Evolutionary conservation across 1,284 basidiomycete species (phyloP), one percentile per base, ranked within the genome.

Genomic region (Fomitopsis betulina): DNA sequence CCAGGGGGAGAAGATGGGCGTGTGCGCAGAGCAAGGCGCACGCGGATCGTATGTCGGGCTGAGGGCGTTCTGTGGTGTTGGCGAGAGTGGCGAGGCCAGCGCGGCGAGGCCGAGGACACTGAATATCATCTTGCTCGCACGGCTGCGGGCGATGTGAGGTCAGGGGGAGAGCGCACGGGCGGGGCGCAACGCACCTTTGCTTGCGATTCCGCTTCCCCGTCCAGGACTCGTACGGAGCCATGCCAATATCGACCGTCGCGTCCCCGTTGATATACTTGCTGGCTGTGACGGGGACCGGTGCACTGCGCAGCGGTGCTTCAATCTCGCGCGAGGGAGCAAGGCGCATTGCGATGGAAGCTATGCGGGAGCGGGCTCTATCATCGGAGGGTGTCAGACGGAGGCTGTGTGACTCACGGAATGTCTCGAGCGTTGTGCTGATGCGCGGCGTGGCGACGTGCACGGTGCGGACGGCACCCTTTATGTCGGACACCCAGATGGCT

Each of bases 1-100:
- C 64, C 67, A 69, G 53, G 67, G 66, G 5, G 65, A 63, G 35
- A 69, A 64, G 49, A 69, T 58, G 38, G 67, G 65, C 39, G 64
- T 66, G 60, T 63, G 63, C 37, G 61, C 60, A 7, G 62, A 61
- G 55, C 63, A 52, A 32, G 64, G 64, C 23, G 65, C 65, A 32
- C 65, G 62, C 1, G 65, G 62, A 33, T 66, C 65, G 19, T 58
- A 56, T 40, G 60, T 53, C 23, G 55, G 49, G 19, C 59, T 54
- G 12, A 58, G 27, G 15, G 43, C 38, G 45, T 47, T 27, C 43
- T 54, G 58, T 10, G 57, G 59, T 5, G 64, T 60, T 3, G 62
- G 61, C 25, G 67, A 63, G 57, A 62, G 54, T 1, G 66, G 67
- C 8, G 67, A 67, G 30, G 64, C 62, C 2, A 69, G 61, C 25